Evolutionary conservation across 2,329 filamentous ascomycete species (phyloP), one percentile per base, ranked within the genome.

Genomic region (Pyrenochaeta sp.): DNA sequence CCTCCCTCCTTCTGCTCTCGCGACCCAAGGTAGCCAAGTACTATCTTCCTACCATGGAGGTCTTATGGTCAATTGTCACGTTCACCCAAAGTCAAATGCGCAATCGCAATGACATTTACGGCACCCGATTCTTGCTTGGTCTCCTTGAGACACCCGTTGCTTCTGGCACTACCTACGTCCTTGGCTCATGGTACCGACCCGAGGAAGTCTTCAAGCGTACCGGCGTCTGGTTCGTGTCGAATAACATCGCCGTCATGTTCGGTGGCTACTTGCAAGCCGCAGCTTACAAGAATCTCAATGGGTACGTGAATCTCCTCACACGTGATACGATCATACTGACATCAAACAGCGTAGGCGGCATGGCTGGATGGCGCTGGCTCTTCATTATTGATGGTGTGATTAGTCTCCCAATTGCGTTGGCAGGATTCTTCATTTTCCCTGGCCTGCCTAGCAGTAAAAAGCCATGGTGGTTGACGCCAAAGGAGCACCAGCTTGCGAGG

Each of bases 321-420:
- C 6, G 9, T 15, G 4, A 18, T 13, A 14, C 8, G 14, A 19
- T 4, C 7, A 11, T 27, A 22, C 41, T 53, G 17, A 53, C n/a
- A 2, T 7, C 2, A 11, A 9, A 3, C 5, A 56, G 58, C 0
- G 60, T 75, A 0, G 61, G 61, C 8, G 80, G 80, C 0, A 74
- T 77, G 57, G 66, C 74, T 0, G 80, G 80, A 0, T 81, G 77
- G 78, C 45, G 67, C 18, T 71, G 67, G 80, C 69, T 84, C 0
- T 85, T 84, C 42, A 78, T 85, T 26, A 79, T 83, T 28, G 80
- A 84, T 53, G 78, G 78, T 0, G 68, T 81, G 26, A 82, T 83
- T 51, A 81, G 78, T 2, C 69, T 84, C 3, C 81, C 81, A 0
- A 76, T 84, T 10, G 79, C 79, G 2, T 42, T 83, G 1, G 74